Evolutionary conservation across 2,329 filamentous ascomycete species (phyloP).

Genomic region (Talaromyces sp.): DNA sequence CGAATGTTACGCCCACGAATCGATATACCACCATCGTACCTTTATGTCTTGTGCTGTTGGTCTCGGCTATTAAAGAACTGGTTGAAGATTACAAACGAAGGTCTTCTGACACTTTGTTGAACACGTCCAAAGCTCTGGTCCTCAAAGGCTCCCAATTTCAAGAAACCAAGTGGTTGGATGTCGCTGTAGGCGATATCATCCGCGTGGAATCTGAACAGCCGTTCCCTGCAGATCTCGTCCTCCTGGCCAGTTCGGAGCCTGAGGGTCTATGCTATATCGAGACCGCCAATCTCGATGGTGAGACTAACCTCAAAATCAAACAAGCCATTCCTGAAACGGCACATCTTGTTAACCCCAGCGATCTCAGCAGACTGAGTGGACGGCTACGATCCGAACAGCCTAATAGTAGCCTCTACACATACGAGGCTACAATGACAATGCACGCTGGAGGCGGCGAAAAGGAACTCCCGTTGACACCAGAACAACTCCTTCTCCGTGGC

Average conservation of each 20-base stretch:
- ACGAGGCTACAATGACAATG: constrained; percentile 93
- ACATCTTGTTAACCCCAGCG: constrained; percentile 77
- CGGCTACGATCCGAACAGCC: constrained; percentile 91
- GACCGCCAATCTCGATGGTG: constrained; percentile 94
- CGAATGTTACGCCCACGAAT: constrained; percentile 90
- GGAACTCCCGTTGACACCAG: constrained; percentile 82
- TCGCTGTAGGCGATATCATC: constrained; percentile 87
- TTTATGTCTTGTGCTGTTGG: constrained; percentile 80
- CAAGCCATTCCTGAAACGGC: constrained; percentile 92
- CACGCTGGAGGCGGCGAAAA: constrained; percentile 88
- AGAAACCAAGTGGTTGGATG: constrained; percentile 89
- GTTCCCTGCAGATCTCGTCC: constrained; percentile 88
- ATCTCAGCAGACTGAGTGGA: constrained; percentile 80
- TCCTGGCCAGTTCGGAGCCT: constrained; percentile 91
- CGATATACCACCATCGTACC: constrained; percentile 94
- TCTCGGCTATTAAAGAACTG: constrained; percentile 93
- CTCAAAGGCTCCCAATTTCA: constrained; percentile 79
- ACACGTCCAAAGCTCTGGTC: constrained; percentile 80
- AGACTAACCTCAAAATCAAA: constrained; percentile 98
- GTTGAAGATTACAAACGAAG: constrained; percentile 92
- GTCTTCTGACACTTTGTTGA: constrained; percentile 79
- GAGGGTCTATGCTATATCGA: constrained; percentile 98
- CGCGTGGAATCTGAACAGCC: constrained; percentile 91
- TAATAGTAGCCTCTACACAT: constrained; percentile 97
- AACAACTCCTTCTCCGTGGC: constrained; percentile 88